These are phyloP conservation scores for Exophiala lecanii-corni DNA, from an alignment of 2,329 filamentous ascomycete genomes.

Conservation along the genomic window DNA sequence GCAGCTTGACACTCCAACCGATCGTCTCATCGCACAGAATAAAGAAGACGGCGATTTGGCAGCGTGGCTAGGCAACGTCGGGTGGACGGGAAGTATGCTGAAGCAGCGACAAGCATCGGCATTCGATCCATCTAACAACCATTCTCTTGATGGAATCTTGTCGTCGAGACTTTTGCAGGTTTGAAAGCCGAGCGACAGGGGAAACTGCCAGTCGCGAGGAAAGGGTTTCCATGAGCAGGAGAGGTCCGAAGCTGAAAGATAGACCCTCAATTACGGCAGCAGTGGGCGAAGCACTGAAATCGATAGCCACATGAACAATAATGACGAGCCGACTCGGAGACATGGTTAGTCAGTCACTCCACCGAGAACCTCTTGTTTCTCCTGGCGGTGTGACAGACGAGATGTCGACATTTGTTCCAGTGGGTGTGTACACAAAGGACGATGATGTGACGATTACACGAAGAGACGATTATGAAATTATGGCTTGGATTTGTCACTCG, in stretches of 20 bases:
- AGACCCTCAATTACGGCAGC: too few relatives aligned
- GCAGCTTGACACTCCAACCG: slow-evolving; percentile 34
- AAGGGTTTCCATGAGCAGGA: too few relatives aligned
- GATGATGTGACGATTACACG: slow-evolving; percentile 12
- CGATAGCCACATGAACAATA: too few relatives aligned
- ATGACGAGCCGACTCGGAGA: too few relatives aligned
- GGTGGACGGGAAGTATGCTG: slow-evolving; percentile 6
- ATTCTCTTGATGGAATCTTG: slow-evolving; percentile 34
- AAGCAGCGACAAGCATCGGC: slow-evolving; percentile 33
- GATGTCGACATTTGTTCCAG: too few relatives aligned
- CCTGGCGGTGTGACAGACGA: too few relatives aligned
- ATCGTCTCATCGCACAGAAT: slow-evolving; percentile 36
- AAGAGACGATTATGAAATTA: slow-evolving; percentile 2
- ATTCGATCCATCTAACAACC: slow-evolving; percentile 38
- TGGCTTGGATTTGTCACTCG: slow-evolving; percentile 11
- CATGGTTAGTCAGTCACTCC: too few relatives aligned
- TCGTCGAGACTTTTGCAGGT: slow-evolving; percentile 7
- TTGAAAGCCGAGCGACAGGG: neutral
- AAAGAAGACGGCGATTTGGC: slow-evolving; percentile 31
- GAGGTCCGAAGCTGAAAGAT: too few relatives aligned
- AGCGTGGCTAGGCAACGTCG: slow-evolving; percentile 7
- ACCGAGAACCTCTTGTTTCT: too few relatives aligned
- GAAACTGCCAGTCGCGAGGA: too few relatives aligned
- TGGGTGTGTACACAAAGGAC: slow-evolving; percentile 3
- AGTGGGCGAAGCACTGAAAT: too few relatives aligned